Evolutionary conservation across 179 eudicot genomes (phyloP), one percentile per base, ranked within the genome.

Genomic region (Sideroxylon spinosum): DNA sequence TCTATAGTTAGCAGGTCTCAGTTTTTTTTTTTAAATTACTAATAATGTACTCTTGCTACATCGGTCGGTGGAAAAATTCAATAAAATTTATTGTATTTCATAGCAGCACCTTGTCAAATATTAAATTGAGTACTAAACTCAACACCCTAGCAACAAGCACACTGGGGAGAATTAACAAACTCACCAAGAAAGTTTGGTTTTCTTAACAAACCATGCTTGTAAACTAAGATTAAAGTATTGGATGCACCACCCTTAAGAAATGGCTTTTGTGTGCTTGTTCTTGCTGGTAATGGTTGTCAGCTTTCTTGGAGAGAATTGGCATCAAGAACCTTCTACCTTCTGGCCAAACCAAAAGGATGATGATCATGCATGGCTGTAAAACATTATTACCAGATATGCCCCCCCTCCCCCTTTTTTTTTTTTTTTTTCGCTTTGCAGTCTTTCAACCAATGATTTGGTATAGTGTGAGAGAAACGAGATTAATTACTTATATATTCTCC

Each of bases 161-260:
- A 23, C n/a, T 68, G 52, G 60, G 62, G 60, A 57, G 23, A 74
- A 32, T 74, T 68, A 46, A 63, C 37, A 8, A 61, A 44, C 56
- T 37, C 44, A 57, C 76, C 76, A 0, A 28, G 5, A 72, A 53
- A 16, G 68, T 60, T 57, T 78, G 75, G 68, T 78, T 59, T 71
- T 5, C 68, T 78, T 16, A 70, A 70, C 75, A 59, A 70, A 68
- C 57, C 19, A 69, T 46, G 59, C 68, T 17, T 70, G 65, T 49
- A 78, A 69, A 60, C 46, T 60, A 46, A 61, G 69, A 19, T 26
- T 63, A 37, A 48, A 23, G 32, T 44, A 60, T 60, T 61, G 53
- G 11, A 59, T 29, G 32, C 65, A 53, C 73, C 29, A 46, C 5
- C 20, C 49, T 46, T n/a, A n/a, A 69, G 14, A 20, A 46, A 69